A percentile compares a stretch with the other conserved stretches of the same genome.
phyloP scores from a whole-genome alignment of 2,329 filamentous ascomycete genomes.

The Blastomyces percursus region DNA sequence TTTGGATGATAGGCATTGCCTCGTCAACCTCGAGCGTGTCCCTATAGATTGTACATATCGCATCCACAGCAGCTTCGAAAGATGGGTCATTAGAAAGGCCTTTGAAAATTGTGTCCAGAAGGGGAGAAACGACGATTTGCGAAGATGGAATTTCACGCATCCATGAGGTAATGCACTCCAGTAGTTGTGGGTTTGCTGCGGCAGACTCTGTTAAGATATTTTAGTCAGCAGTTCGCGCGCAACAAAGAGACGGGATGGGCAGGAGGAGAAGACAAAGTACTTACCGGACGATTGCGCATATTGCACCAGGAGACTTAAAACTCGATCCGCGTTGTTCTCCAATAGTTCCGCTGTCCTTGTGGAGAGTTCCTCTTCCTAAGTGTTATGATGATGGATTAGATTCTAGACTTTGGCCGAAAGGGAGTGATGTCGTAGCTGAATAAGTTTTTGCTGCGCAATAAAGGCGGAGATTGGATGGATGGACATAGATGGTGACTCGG shows the following conservation, averaged over 20 bases:
- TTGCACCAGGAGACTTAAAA: constrained; percentile 74
- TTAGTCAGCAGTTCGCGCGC: neutral
- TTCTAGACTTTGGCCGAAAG: constrained; percentile 22
- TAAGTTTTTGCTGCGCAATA: constrained; percentile 13
- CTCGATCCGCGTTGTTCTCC: constrained; percentile 79
- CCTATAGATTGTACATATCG: constrained; percentile 78
- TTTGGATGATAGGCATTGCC: constrained; percentile 67
- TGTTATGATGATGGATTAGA: constrained; percentile 41
- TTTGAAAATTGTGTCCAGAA: constrained; percentile 69
- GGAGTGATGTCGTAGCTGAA: constrained; percentile 11
- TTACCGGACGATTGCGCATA: constrained; percentile 86
- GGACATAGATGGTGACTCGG: constrained; percentile 30
- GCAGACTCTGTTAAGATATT: constrained; percentile 49
- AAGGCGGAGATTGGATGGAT: constrained; percentile 29
- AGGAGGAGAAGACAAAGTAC: constrained; percentile 7
- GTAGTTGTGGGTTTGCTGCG: constrained; percentile 73
- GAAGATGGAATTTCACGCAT: constrained; percentile 79
- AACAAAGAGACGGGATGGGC: neutral
- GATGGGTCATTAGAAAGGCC: constrained; percentile 62
- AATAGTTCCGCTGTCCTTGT: constrained; percentile 79
- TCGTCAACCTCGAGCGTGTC: constrained; percentile 94
- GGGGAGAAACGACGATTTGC: constrained; percentile 72
- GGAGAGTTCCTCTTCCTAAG: constrained; percentile 87
- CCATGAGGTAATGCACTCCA: constrained; percentile 96
- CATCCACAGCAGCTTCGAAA: constrained; percentile 82